Evolutionary conservation across 2,329 filamentous ascomycete genomes (phyloP), one percentile per base, ranked within the genome.

Genomic region (Pestalotiopsis sp.): DNA sequence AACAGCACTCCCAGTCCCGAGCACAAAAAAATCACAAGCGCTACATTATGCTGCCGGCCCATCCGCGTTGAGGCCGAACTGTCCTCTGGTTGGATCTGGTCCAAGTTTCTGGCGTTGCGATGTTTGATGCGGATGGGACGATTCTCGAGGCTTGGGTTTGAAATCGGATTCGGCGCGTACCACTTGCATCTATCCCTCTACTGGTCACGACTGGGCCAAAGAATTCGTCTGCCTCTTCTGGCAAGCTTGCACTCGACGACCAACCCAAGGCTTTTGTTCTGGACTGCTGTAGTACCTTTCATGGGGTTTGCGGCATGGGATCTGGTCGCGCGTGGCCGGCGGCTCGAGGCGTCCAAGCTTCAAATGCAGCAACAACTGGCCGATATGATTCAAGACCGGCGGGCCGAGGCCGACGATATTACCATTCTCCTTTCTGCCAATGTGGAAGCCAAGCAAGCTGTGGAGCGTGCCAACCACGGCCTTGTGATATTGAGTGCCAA

Each of bases 401-500:
- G 82, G 13, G 76, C 79, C 58, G 82, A 84, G 69, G 83, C 83
- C 2, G 83, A 84, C 69, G 79, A 82, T 68, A 73, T 85, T 48
- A 79, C 80, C 3, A 76, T 78, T n/a, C 73, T 85, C 52, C 78
- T 85, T 44, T 78, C 79, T 1, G 75, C 78, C 5, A 78, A 80
- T 1, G 79, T 84, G 7, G 78, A 80, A 60, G 75, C 75, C 1
- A 75, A 77, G 4, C 82, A 83, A 73, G 74, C 74, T n/a, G 68
- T 66, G 11, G 75, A 78, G 71, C 75, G 77, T 0, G 75, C 80
- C 61, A 74, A 75, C 3, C 78, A 80, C 26, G 81, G 81, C 1
- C 78, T 86, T n/a, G 80, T 84, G 13, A 80, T 86, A n/a, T 67
- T 84, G 64, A 81, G 80, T 67, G 84, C 84, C 66, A 84, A 82